Base-by-base conservation (phyloP, 176 grass and related monocot species). In the Phyllostachys edulis region DNA sequence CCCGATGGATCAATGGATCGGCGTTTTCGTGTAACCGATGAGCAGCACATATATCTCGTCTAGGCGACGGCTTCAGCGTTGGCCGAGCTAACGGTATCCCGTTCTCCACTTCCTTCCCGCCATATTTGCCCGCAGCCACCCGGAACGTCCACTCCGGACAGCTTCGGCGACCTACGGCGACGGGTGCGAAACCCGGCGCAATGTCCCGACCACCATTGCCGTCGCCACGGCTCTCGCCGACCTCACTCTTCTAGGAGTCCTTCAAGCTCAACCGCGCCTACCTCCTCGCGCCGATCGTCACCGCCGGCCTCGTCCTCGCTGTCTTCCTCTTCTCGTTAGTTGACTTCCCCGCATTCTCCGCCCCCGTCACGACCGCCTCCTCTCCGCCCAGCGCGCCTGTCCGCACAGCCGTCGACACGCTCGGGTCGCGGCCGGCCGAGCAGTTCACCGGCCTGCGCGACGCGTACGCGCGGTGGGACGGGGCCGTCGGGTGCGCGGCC, bases 401-500 rank as follows among this genome's bases (percentile, higher is more conserved):
- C 71, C 47, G 44, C 66, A 82, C 82, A 41, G 77, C 63, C 63
- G 67, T 77, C 6, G 82, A 78, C 66, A 50, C 86, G 14, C 27
- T 81, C 36, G 82, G 38, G 38, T n/a, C 67, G 38, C 67, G 67
- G 18, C 67, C 38, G 38, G 12, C 38, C 0, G 38, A 69, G 20
- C 67, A 23, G 67, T 89, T 92, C 68, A n/a, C 67, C 4, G 69
- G 84, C 63, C 79, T 92, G 54, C 77, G 45, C 21, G 40, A 13
- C 7, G 87, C 79, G 36, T 89, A 66, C 71, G 75, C 32, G 21
- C 9, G 70, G 34, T 92, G 90, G 90, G 90, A 92, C 79, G 64
- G 84, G 18, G 68, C 79, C 17, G 63, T 89, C 7, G 87, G 87
- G 39, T 70, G 40, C 67, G 20, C 21, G 5, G 39, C 20, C 14